Evolutionary conservation across 2,329 filamentous ascomycete species (phyloP), one percentile per base, ranked within the genome.

Genomic region (Beauveria rudraprayagi): DNA sequence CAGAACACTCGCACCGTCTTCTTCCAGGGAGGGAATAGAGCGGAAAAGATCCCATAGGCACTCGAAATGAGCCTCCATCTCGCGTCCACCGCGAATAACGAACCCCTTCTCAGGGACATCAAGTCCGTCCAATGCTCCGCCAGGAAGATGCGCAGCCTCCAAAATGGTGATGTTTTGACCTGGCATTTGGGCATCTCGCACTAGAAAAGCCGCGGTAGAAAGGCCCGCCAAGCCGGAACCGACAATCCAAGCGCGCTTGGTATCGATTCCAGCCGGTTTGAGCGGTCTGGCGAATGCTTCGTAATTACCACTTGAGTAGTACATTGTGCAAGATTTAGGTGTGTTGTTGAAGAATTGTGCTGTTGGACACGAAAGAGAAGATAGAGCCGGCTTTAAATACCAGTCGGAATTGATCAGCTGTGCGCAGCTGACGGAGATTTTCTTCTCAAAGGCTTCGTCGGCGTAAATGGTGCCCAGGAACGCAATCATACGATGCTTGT

Each of bases 61-160:
- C 34, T 66, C 65, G 9, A 68, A 72, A 43, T 70, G 70, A 34
- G 70, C 66, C 28, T 67, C 66, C 56, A 71, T 71, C 58, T 71
- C 66, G 16, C 69, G 66, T 19, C 68, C 71, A 6, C 67, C 67
- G 3, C 70, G 70, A 50, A 69, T 72, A 55, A 73, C 66, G 59
- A 73, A 73, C 0, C 72, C 64, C 28, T 66, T 66, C 6, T 64
- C 63, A 17, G 64, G 55, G 11, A 65, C 57, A 34, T 57, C 43
- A 19, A 63, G 55, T 24, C 64, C 60, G 34, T 65, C 60, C 58
- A 65, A 65, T 81, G 75, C 14, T 73, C 64, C 4, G 19, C 44
- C 44, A 16, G 44, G 22, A 14, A 26, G 19, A 5, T 24, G 44
- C 22, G 44, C 26, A 14, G 19, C 19, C 44, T 47, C 44, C 44